Conservation (phyloP, 495 filamentous ascomycete species). For the Xylaria flabelliformis region DNA sequence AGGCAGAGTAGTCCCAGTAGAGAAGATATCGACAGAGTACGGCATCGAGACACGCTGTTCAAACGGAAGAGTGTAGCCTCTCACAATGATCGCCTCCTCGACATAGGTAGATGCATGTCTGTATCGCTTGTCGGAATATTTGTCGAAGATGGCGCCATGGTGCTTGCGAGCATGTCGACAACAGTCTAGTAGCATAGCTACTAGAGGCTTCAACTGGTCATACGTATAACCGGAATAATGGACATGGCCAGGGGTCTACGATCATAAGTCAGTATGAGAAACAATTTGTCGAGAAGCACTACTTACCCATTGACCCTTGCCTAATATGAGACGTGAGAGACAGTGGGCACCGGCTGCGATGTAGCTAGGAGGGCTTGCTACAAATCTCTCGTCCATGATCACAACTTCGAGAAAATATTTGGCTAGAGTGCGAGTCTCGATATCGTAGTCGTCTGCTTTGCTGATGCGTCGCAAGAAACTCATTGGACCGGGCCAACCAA, state of each 20-base stretch:
- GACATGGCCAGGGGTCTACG: constrained; percentile 78
- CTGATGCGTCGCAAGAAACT: constrained; percentile 95
- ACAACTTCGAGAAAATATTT: constrained; percentile 98
- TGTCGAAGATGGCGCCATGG: constrained; percentile 86
- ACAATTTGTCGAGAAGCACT: constrained; percentile 3
- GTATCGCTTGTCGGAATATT: constrained; percentile 84
- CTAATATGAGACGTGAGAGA: constrained; percentile 84
- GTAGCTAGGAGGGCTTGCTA: constrained; percentile 88
- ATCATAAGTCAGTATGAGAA: constrained; percentile 36
- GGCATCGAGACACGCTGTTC: constrained; percentile 24
- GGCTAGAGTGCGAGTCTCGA: constrained; percentile 92
- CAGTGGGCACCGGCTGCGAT: constrained; percentile 92
- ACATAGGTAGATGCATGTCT: constrained; percentile 83
- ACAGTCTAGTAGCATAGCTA: constrained; percentile 81
- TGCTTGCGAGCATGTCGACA: constrained; percentile 82
- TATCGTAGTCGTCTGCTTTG: constrained; percentile 97
- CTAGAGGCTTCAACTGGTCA: constrained; percentile 76
- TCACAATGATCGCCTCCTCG: constrained; percentile 66
- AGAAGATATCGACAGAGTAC: constrained; percentile 16
- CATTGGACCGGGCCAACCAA: constrained; percentile 98
- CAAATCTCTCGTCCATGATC: constrained; percentile 98
- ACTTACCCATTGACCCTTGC: constrained; percentile 92
- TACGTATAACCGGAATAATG: constrained; percentile 94
- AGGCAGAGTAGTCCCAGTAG: background rate
- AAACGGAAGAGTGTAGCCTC: constrained; percentile 55